Base-by-base conservation (phyloP, 2,329 filamentous ascomycete genomes). In the Fusarium coicis region DNA sequence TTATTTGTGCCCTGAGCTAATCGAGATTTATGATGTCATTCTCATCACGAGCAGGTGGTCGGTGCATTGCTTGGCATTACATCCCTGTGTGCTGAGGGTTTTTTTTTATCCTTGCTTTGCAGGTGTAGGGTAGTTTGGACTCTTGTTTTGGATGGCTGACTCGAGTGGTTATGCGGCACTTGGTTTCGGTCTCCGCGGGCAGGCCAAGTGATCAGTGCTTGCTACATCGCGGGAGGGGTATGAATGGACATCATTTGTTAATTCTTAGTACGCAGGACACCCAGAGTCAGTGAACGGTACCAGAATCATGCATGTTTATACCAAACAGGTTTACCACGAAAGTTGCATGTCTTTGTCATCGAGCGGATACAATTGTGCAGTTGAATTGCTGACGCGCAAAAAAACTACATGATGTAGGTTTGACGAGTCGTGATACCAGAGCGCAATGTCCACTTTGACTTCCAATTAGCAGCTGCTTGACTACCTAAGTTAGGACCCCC, bases 361-460 rank as follows among this genome's bases (percentile, higher is more conserved):
- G 26, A 26, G 26, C 26, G 26, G 26, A 26, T 26, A 26, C 26
- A 26, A 26, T 26, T 26, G 26, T 7, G 26, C 26, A 26, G 26
- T 26, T 26, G 26, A 26, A 26, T 26, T 26, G 26, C 7, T 26
- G 26, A 26, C 26, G 26, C 26, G 26, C 26, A 26, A 26, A 26
- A 26, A 26, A 26, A 26, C 26, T 26, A 26, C 26, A 26, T 37
- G 4, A 16, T 5, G 11, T 6, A 16, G 7, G 11, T 3, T 16
- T 30, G 1, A 4, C 12, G 14, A 9, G 4, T 19, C 2, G 14
- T 15, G 2, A 19, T 4, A 14, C 1, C 1, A 50, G 3, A 5
- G 5, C 7, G 0, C 2, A 32, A 4, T 26, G 26, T 26, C 26
- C 26, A 26, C 26, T 26, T 26, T 26, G 26, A 26, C 26, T 26